Percentiles rank a stretch among this genome's conserved stretches.
Conservation (phyloP, 129 eudicot species). For the Tagetes patula region DNA sequence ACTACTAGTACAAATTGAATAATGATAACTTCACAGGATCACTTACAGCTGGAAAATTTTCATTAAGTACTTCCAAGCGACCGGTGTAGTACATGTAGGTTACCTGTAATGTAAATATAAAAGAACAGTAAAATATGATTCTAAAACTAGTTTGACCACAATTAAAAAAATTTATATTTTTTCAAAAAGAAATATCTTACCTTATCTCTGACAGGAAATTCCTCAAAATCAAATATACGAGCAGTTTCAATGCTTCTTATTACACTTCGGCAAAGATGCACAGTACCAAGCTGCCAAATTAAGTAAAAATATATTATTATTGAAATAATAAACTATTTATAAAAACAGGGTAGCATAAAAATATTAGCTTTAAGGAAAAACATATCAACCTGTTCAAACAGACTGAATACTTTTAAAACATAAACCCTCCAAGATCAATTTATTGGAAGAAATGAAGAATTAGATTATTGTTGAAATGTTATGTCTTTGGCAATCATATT, state of each 20-base stretch:
- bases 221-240: slow-evolving; percentile 95
- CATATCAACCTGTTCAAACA: background rate
- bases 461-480: background rate
- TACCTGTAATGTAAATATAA: slow-evolving; percentile 45
- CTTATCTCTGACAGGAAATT: slow-evolving; percentile 92
- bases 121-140: background rate
- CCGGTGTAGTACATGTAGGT: slow-evolving; percentile 99
- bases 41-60: slow-evolving; percentile 88
- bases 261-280: slow-evolving; percentile 94
- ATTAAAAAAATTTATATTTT: background rate
- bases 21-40: background rate
- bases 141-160: slow-evolving; percentile 2
- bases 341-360: background rate
- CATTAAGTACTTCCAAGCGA: slow-evolving; percentile 94
- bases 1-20: background rate
- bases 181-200: slow-evolving; percentile 24
- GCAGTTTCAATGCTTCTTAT: slow-evolving; percentile 99
- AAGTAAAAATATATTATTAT: background rate
- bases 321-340: background rate
- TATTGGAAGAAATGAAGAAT: background rate
- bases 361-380: background rate
- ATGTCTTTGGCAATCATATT: background rate
- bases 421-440: background rate
- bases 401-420: background rate
- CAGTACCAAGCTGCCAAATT: slow-evolving; percentile 85